phyloP scores from a whole-genome alignment of 2,329 filamentous ascomycete species.

The Parafenestella ontariensis region DNA sequence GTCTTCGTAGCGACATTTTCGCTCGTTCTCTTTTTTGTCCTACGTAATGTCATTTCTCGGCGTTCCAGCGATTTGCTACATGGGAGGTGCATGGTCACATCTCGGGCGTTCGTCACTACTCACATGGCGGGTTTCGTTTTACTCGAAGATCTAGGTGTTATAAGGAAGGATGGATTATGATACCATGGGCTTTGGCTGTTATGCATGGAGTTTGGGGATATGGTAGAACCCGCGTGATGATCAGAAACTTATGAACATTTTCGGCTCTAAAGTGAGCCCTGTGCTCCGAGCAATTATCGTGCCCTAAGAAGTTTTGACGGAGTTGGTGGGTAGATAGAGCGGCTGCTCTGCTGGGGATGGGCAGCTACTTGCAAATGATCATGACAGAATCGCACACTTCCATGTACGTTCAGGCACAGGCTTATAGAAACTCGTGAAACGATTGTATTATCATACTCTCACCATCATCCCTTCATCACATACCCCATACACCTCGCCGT shows the following conservation, averaged over 20 bases:
- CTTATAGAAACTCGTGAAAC: no score
- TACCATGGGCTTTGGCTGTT: conserved; percentile 8
- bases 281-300: background rate
- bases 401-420: no score
- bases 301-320: no score
- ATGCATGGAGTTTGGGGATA: conserved; percentile 3
- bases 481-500: no score
- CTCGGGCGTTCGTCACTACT: background rate
- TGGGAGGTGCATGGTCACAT: background rate
- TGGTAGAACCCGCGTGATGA: background rate
- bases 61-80: background rate
- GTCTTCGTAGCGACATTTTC: conserved; percentile 24
- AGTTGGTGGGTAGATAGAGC: no score
- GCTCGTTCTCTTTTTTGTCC: background rate
- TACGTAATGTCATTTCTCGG: background rate
- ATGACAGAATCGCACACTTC: no score
- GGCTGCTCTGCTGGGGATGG: no score
- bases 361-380: no score
- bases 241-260: background rate
- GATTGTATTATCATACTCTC: no score
- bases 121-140: background rate
- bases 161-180: background rate
- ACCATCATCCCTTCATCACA: no score
- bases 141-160: background rate
- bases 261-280: background rate